Base-by-base conservation (phyloP, 495 filamentous ascomycete genomes). In the Trichoderma virens region DNA sequence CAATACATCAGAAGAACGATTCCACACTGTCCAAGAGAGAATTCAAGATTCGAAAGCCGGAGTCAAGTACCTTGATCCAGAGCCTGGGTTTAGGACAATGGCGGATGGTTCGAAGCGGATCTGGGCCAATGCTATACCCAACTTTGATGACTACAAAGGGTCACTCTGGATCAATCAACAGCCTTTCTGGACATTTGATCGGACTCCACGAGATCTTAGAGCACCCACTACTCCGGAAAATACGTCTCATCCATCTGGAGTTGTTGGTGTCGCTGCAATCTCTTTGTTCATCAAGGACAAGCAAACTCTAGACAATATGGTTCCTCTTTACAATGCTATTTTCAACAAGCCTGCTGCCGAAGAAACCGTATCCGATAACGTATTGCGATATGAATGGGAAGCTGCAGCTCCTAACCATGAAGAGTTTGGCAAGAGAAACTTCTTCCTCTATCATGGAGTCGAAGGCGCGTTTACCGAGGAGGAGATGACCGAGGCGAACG, bases 161-260 rank as follows among this genome's bases (percentile, higher is more conserved):
- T 8, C 25, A 16, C 1, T 56, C 4, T 27, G 25, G 23, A 30
- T 56, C 31, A 70, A 69, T 9, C 72, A 70, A 62, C 69, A 81
- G 9, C 84, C 84, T 13, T 86, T 86, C 64, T 86, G 81, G 76
- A 85, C 83, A 65, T 70, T 83, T 35, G 84, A 87, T 67, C 70
- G 82, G 7, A 85, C 83, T 63, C 67, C 72, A 20, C 67, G 84
- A 16, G 61, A 67, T 5, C 60, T 77, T 16, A 63, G 83, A 27
- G 83, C 83, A 5, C 81, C 83, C 1, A 4, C 30, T 30, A 56
- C 51, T 9, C 25, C 51, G 13, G 51, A 30, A 25, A 72, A 67
- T 23, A 72, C 71, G 1, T 71, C 65, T 30, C 81, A 86, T 73
- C 74, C 79, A 0, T 76, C 70, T 31, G 78, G 76, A 1, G 80